A percentile compares a stretch with the other conserved stretches of the same genome.
These are phyloP conservation scores for Candida mesenterica DNA, from an alignment of 1,139 yeast genomes.

Conservation along the genomic window DNA sequence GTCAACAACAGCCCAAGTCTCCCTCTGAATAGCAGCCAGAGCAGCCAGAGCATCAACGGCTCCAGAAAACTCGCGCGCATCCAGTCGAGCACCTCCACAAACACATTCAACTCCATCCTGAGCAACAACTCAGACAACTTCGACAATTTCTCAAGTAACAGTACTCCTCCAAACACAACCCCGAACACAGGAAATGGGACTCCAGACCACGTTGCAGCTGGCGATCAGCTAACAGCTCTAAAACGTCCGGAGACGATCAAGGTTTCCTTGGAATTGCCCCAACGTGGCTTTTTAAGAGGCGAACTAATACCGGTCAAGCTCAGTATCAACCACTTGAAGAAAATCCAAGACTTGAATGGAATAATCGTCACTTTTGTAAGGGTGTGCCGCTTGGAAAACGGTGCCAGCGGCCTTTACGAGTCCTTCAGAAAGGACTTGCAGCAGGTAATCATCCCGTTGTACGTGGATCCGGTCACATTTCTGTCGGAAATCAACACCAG, in stretches of 20 bases:
- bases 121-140: slow-evolving; percentile 34
- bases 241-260: slow-evolving; percentile 38
- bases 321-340: slow-evolving; percentile 64
- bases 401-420: slow-evolving; percentile 63
- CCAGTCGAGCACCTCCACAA: slow-evolving; percentile 15
- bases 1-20: neutral
- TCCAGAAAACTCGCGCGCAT: neutral
- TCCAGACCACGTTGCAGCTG: slow-evolving; percentile 6
- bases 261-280: slow-evolving; percentile 58
- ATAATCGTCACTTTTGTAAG: slow-evolving; percentile 77
- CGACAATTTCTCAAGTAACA: slow-evolving; percentile 1
- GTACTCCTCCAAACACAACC: slow-evolving; percentile 5
- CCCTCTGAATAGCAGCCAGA: neutral
- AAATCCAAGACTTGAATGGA: slow-evolving; percentile 71
- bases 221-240: slow-evolving; percentile 5
- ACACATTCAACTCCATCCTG: slow-evolving; percentile 37
- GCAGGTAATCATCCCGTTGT: slow-evolving; percentile 76
- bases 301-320: slow-evolving; percentile 74
- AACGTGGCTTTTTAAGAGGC: slow-evolving; percentile 74
- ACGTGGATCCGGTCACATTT: slow-evolving; percentile 66
- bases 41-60: neutral
- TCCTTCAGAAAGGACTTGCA: slow-evolving; percentile 82
- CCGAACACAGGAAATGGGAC: slow-evolving; percentile 3
- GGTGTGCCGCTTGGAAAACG: slow-evolving; percentile 72
- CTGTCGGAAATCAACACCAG: slow-evolving; percentile 60